phyloP scores from a whole-genome alignment of 2,329 filamentous ascomycete species.

The Coniella lustricola region DNA sequence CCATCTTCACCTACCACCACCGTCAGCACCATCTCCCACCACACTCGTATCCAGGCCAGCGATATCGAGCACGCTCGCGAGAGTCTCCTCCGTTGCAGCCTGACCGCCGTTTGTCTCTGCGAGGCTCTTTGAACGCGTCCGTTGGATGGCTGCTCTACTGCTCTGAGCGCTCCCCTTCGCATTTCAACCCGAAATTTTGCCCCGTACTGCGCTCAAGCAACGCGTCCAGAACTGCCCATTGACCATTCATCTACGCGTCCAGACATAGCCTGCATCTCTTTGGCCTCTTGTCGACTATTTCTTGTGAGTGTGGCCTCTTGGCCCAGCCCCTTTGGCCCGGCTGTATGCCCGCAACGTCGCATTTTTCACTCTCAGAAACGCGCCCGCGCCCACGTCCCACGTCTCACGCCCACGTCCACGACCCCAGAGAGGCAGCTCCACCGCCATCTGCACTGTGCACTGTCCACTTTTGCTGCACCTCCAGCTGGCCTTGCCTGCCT shows the following conservation, averaged over 20 bases:
- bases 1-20: too few species aligned
- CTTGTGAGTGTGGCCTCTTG: slow-evolving; percentile 9
- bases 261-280: slow-evolving; percentile 11
- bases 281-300: slow-evolving; percentile 9
- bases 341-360: neutral
- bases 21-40: slow-evolving; percentile 1
- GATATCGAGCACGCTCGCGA: neutral
- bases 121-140: neutral
- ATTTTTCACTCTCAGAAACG: slow-evolving; percentile 12
- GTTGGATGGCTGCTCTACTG: too few species aligned
- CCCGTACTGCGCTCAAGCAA: neutral
- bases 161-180: too few species aligned
- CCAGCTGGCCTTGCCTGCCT: slow-evolving; percentile 6
- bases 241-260: slow-evolving; percentile 9
- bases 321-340: neutral
- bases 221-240: slow-evolving; percentile 5
- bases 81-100: too few species aligned
- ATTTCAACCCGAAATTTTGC: neutral
- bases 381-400: slow-evolving; percentile 3
- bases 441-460: slow-evolving; percentile 9
- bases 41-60: slow-evolving; percentile 3
- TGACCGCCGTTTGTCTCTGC: too few species aligned
- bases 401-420: neutral
- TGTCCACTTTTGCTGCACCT: slow-evolving; percentile 4
- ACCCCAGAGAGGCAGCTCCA: slow-evolving; percentile 7